Base-by-base conservation (phyloP, 2,329 filamentous ascomycete genomes). In the Fusarium fracticaudum region DNA sequence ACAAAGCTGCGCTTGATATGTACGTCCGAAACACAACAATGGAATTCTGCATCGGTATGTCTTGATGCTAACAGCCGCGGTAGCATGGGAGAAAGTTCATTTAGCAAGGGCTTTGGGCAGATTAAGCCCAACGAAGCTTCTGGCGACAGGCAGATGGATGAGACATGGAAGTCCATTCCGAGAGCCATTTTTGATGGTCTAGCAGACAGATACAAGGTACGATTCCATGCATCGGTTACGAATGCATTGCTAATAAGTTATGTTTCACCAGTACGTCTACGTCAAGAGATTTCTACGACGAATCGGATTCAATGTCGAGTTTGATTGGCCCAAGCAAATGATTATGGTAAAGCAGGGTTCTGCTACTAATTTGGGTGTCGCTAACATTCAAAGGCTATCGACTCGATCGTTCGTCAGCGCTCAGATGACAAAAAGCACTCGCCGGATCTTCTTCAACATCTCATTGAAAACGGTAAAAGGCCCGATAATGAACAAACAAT, bases 151-250 rank as follows among this genome's bases (percentile, higher is more conserved):
- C 26, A 35, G 2, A 44, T 44, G 40, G 31, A 58, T 35, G 40
- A 45, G 31, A 31, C 15, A 13, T 58, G 54, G 54, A 33, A 33
- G 20, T 47, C 54, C 6, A 17, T 58, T 22, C 40, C 54, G 1
- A 45, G 18, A 20, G 54, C 40, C 6, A 58, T 47, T 2, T 58
- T 58, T n/a, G 54, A 58, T n/a, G 54, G 54, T 26, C 54, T 45
- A 7, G 40, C 29, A 47, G 54, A 58, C 22, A 35, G 54, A 37
- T 58, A 58, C 31, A 58, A 58, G 31, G 54, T 58, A 20, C 10
- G 5, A 3, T 11, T 11, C 0, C 4, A 11, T 6, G 13, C 10
- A 22, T 2, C 9, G 0, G 9, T 12, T 3, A 29, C 6, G 12
- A 6, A 15, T 17, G 3, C 2, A 15, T 33, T 14, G 3, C 31